phyloP scores from a whole-genome alignment of 2,329 filamentous ascomycete genomes.

The Aspergillus sclerotialis region DNA sequence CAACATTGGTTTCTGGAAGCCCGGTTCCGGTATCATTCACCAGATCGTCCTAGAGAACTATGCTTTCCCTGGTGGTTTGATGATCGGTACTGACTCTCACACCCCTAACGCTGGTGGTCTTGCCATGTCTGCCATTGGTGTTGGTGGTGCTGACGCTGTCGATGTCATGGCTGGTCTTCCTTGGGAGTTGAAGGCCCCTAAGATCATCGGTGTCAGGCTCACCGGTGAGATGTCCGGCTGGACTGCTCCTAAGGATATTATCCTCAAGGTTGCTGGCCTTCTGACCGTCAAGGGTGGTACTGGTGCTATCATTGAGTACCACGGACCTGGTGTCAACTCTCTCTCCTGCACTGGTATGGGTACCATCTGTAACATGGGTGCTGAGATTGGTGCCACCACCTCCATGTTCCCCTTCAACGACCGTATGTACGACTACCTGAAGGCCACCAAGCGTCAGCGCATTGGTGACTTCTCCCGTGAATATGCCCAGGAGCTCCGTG shows the following conservation, averaged over 20 bases:
- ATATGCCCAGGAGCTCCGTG: constrained; percentile 78
- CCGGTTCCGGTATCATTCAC: constrained; percentile 98
- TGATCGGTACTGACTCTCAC: constrained; percentile 97
- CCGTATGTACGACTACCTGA: constrained; percentile 93
- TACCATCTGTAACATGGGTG: constrained; percentile 67
- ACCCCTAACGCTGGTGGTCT: constrained; percentile 96
- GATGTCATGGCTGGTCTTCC: constrained; percentile 97
- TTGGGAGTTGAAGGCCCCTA: constrained; percentile 97
- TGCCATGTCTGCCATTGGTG: constrained; percentile 90
- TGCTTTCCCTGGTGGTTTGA: constrained; percentile 94
- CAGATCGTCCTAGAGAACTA: constrained; percentile 99
- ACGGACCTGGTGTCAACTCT: constrained; percentile 63
- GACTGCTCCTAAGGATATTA: constrained; percentile 93
- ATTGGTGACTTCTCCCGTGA: constrained; percentile 84
- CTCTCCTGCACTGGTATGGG: constrained; percentile 82
- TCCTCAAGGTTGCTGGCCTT: constrained; percentile 93
- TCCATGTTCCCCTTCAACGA: constrained; percentile 98
- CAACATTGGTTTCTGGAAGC: constrained; percentile 99
- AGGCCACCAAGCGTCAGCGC: constrained; percentile 78
- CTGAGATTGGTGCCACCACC: constrained; percentile 67
- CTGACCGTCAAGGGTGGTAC: constrained; percentile 98
- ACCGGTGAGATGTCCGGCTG: constrained; percentile 85
- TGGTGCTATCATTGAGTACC: constrained; percentile 61
- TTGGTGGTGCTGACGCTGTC: constrained; percentile 95
- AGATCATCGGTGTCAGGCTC: constrained; percentile 92